Base-by-base conservation (phyloP, 345 rosid species). In the Populus simonii region DNA sequence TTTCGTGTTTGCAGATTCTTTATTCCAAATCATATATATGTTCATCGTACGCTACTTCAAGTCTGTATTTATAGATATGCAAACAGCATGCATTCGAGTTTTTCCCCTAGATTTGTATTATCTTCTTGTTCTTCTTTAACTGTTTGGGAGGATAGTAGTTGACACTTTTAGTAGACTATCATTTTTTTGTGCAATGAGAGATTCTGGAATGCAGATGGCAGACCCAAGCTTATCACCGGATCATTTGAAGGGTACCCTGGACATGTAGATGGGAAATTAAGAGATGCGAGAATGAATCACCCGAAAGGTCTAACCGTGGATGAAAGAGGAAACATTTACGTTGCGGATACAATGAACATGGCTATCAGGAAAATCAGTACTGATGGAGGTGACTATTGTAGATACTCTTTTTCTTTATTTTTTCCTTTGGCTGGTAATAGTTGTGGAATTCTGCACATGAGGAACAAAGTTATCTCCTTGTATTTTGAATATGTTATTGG, bases 291-390 rank as follows among this genome's bases (percentile, higher is more conserved):
- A 78, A 74, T 82, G 84, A 74, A 78, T 66, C 81, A 82, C 31
- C 84, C 84, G 2, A 82, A 78, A 82, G 84, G 84, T 29, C 72
- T 82, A 36, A 55, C 81, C 1, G 78, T 74, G 45, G 84, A 82
- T 29, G 81, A 70, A 57, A 70, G 73, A 41, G 84, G 84, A 65
- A 82, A 82, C 67, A 70, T 82, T 51, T 82, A 82, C 63, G 74
- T 82, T 69, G 84, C 84, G 27, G 84, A 82, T 62, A 82, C 84
- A 63, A 65, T 68, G 81, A 82, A 82, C 73, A 74, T 78, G 84
- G 84, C 81, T 62, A 82, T 82, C 59, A 78, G 84, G 70, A 82
- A 82, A 47, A 82, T 82, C 13, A 74, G 78, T 16, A 33, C 35
- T 33, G 79, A 82, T 41, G 81, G 61, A 74, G 84, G 84, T 74